Evolutionary conservation across 2,329 filamentous ascomycete genomes (phyloP).

Genomic region (Cercospora zeae-maydis): DNA sequence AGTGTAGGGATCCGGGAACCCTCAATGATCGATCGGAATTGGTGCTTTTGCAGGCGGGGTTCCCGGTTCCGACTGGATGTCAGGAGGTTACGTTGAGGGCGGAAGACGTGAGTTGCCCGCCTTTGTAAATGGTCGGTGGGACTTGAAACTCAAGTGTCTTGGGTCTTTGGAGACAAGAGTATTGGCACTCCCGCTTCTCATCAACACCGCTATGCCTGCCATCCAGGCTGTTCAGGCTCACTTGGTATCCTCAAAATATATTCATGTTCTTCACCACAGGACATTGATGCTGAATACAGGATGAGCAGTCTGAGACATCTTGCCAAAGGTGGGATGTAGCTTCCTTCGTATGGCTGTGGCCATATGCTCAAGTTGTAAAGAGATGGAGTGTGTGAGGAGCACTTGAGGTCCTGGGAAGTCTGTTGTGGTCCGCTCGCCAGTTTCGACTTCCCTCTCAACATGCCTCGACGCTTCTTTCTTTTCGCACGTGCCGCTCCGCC

Average conservation of each 20-base stretch:
- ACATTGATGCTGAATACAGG: too few species aligned
- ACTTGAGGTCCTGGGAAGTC: too few species aligned
- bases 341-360: neutral
- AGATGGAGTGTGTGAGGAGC: too few species aligned
- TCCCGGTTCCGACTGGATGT: neutral
- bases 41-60: neutral
- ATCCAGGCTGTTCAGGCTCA: too few species aligned
- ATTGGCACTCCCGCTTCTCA: too few species aligned
- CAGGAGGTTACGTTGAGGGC: neutral
- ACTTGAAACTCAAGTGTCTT: too few species aligned
- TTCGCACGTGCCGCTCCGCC: neutral
- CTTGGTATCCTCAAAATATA: too few species aligned
- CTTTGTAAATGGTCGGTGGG: too few species aligned
- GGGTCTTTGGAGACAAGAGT: too few species aligned
- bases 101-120: neutral
- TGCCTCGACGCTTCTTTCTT: neutral
- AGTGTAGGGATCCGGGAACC: neutral
- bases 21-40: neutral
- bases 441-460: neutral
- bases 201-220: too few species aligned
- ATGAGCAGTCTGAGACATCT: too few species aligned
- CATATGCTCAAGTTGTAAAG: neutral
- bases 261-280: too few species aligned
- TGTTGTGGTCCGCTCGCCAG: neutral
- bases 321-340: neutral